Evolutionary conservation across 2,329 filamentous ascomycete genomes (phyloP), one percentile per base, ranked within the genome.

Genomic region (Fusarium burgessii): DNA sequence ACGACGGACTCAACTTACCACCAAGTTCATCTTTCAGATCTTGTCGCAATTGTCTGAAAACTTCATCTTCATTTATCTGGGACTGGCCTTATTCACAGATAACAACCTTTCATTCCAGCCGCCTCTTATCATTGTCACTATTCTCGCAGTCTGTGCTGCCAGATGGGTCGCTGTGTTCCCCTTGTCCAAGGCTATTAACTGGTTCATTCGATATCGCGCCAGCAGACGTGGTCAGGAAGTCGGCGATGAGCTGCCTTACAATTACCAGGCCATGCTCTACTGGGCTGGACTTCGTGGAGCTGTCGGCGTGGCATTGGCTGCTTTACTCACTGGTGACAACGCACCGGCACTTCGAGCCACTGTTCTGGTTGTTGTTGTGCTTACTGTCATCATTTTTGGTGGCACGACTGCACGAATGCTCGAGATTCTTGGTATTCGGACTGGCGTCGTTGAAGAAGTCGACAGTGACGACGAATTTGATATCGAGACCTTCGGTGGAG

Each of bases 201-300:
- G 92, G 87, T 92, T 98, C 77, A 94, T 97, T 74, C 90, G 93
- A 62, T 97, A 97, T 79, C 90, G 94, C 49, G 93, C 95, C 18
- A 88, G 89, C 52, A 90, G 93, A 51, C 88, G 91, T 58, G 94
- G 94, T 27, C 67, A 80, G 61, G 92, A 97, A 62, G 89, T 91
- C 8, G 89, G 90, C 18, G 95, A 98, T 72, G 96, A 98, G 80
- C 84, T 99, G 38, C 96, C 96, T 0, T 97, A 94, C 78, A 94
- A 93, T 74, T 97, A 98, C 81, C 96, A 98, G 81, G 94, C 93
- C n/a, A 98, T 99, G 96, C 89, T 99, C n/a, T 99, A 97, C 83
- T 99, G 96, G 96, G 96, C 96, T 18, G 96, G 96, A 29, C 87
- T 99, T 33, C 93, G 96, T 69, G 96, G 96, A 76, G 96, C 96